A percentile compares a stretch with the other conserved stretches of the same genome.
phyloP scores from a whole-genome alignment of 495 filamentous ascomycete genomes.

The Lineolata rhizophorae region DNA sequence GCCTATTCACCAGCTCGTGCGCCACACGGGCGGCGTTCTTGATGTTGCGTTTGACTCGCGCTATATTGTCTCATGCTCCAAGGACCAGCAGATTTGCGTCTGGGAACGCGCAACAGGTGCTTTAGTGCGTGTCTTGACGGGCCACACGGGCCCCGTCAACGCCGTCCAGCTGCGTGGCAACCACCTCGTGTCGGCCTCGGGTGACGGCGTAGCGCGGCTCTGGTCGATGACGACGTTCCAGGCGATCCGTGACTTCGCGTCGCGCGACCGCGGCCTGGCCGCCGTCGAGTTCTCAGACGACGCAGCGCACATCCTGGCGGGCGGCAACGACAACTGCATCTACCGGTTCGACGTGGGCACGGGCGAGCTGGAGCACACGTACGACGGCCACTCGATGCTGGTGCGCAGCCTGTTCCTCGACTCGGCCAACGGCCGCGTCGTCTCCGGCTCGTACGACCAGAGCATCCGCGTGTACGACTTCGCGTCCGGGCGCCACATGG shows the following conservation, averaged over 20 bases:
- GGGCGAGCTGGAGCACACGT: slow-evolving; percentile 55
- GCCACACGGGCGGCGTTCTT: slow-evolving; percentile 71
- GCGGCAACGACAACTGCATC: slow-evolving; percentile 83
- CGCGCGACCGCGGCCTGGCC: slow-evolving; percentile 74
- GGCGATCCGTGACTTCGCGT: slow-evolving; percentile 68
- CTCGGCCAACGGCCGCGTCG: slow-evolving; percentile 53
- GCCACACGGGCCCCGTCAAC: slow-evolving; percentile 82
- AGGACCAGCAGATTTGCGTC: slow-evolving; percentile 76
- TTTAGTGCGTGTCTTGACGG: slow-evolving; percentile 50
- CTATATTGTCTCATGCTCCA: slow-evolving; percentile 89
- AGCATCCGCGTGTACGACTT: slow-evolving; percentile 84
- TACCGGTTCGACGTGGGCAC: slow-evolving; percentile 87
- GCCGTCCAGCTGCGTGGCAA: slow-evolving; percentile 86
- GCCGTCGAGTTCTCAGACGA: slow-evolving; percentile 93
- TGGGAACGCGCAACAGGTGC: slow-evolving; percentile 70
- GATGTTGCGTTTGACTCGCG: slow-evolving; percentile 81
- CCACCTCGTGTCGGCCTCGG: slow-evolving; percentile 73
- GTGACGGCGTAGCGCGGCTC: slow-evolving; percentile 77
- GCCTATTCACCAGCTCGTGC: slow-evolving; percentile 50
- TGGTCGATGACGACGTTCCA: slow-evolving; percentile 80
- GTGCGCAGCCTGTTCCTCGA: slow-evolving; percentile 83
- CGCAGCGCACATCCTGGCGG: slow-evolving; percentile 66
- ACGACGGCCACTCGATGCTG: slow-evolving; percentile 56
- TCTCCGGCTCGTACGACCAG: slow-evolving; percentile 85
- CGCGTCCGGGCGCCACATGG: slow-evolving; percentile 30